Base-by-base conservation (phyloP, 2,329 filamentous ascomycete genomes). In the Lachnum nothofagi region DNA sequence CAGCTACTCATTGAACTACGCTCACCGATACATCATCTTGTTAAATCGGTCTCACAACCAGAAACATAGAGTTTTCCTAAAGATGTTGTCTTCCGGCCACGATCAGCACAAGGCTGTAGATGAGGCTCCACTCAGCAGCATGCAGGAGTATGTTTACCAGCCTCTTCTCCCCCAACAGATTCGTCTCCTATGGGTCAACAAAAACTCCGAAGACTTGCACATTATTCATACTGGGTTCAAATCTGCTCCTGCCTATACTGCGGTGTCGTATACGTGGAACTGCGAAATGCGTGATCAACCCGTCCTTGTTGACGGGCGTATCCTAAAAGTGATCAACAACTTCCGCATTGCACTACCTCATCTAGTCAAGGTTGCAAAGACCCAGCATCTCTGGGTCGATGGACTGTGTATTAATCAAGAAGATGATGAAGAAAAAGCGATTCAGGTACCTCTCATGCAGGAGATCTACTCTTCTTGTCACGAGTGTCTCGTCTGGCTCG, bases 401-500 rank as follows among this genome's bases (percentile, higher is more conserved):
- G 38, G 4, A 3, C 19, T 24, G 10, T 40, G 8, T 24, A 40
- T 43, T 14, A 33, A 43, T 17, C 40, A 43, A 22, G 24, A 19
- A 17, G 16, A 31, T 24, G 40, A 43, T 16, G 24, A 31, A n/a
- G 40, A 43, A 16, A 43, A 43, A 19, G 40, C 22, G 22, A 12
- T 16, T 20, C 24, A 43, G 24, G 27, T 43, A 7, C 40, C 40
- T 43, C 40, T 31, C 3, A 43, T 43, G 40, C 20, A 33, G 16
- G 40, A 43, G 31, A 43, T 31, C 12, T 43, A 43, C 16, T 19
- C 23, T 4, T 25, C 10, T 12, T 43, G 40, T 31, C 3, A 31
- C 17, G 40, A 43, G 24, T 43, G 40, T 43, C 40, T 43, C 19
- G 24, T 43, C 24, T 43, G 40, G 40, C 40, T 43, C 6, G 24